Percentiles rank a stretch among this genome's conserved stretches.
Conservation (phyloP, 2,329 filamentous ascomycete species). For the Thermothelomyces thermophilus region DNA sequence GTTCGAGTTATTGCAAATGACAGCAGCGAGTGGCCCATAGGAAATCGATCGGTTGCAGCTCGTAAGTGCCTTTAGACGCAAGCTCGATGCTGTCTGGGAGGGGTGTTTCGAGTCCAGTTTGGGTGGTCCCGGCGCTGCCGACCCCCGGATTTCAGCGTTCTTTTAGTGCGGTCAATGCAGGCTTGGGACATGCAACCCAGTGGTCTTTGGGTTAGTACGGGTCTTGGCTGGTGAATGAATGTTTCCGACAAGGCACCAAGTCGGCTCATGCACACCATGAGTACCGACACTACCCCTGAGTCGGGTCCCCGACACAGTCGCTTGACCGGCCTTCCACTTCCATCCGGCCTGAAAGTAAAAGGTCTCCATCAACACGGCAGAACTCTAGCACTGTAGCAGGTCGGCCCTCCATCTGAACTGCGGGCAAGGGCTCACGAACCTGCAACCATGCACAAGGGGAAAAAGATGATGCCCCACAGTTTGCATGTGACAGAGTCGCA, state of each 20-base stretch:
- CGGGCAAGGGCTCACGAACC: neutral
- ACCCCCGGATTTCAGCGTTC: constrained; percentile 17
- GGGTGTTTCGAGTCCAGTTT: constrained; percentile 9
- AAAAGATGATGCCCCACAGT: neutral
- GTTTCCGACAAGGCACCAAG: too few species aligned
- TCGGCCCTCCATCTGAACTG: neutral
- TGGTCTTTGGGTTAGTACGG: constrained; percentile 4
- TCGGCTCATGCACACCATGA: too few species aligned
- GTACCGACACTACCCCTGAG: too few species aligned
- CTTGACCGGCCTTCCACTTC: too few species aligned
- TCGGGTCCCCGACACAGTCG: too few species aligned
- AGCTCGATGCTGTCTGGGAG: neutral
- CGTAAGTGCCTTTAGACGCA: too few species aligned
- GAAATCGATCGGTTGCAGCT: constrained; percentile 1
- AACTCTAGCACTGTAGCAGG: neutral
- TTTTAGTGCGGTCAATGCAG: constrained; percentile 8
- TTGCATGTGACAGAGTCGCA: constrained; percentile 12
- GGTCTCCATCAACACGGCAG: neutral
- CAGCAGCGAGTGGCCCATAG: neutral
- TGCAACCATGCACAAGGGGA: neutral
- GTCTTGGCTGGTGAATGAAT: neutral
- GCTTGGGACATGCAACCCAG: neutral
- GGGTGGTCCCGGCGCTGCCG: neutral
- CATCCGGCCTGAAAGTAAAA: too few species aligned
- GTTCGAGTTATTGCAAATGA: neutral